Evolutionary conservation across 352 stramenopile genomes (phyloP).

Genomic region (Globisporangium solare): DNA sequence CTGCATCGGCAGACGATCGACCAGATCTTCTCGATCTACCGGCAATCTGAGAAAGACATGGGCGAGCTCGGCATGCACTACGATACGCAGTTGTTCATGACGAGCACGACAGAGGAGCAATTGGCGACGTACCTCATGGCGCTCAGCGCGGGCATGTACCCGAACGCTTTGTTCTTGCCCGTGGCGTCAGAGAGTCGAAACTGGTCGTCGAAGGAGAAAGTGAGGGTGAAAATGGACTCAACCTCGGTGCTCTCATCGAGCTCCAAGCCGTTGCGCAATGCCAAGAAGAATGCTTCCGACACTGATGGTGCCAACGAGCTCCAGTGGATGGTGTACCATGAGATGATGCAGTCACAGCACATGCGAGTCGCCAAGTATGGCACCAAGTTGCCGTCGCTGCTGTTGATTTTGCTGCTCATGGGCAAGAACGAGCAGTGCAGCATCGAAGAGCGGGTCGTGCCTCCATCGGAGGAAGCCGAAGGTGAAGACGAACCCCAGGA

Average conservation of each 20-base stretch:
- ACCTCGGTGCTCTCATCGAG: conserved; percentile 48
- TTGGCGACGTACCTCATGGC: conserved; percentile 60
- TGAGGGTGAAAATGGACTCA: conserved; percentile 69
- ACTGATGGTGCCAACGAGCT: conserved; percentile 22
- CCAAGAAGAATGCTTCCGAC: conserved; percentile 20
- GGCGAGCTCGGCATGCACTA: conserved; percentile 41
- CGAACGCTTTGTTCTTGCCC: conserved; percentile 58
- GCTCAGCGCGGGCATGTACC: conserved; percentile 66
- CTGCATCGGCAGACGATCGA: conserved; percentile 59
- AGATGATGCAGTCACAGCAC: conserved; percentile 82
- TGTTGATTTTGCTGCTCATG: conserved; percentile 63
- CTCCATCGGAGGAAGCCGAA: conserved; percentile 25
- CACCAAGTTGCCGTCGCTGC: conserved; percentile 54
- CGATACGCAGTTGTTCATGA: conserved; percentile 36
- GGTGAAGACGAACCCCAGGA: conserved; percentile 12
- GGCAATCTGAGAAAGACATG: conserved; percentile 60
- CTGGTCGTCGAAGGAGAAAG: conserved; percentile 79
- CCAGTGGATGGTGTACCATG: conserved; percentile 78
- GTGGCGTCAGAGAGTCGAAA: conserved; percentile 37
- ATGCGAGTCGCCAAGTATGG: conserved; percentile 64
- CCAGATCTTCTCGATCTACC: conserved; percentile 64
- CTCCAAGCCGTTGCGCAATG: background rate
- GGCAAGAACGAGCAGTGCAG: conserved; percentile 28
- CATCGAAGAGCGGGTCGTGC: conserved; percentile 26
- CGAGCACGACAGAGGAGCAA: conserved; percentile 20